A percentile compares a stretch with the other conserved stretches of the same genome.
Evolutionary conservation across 2,329 filamentous ascomycete genomes (phyloP).

Genomic region (Furcasterigmium furcatum): DNA sequence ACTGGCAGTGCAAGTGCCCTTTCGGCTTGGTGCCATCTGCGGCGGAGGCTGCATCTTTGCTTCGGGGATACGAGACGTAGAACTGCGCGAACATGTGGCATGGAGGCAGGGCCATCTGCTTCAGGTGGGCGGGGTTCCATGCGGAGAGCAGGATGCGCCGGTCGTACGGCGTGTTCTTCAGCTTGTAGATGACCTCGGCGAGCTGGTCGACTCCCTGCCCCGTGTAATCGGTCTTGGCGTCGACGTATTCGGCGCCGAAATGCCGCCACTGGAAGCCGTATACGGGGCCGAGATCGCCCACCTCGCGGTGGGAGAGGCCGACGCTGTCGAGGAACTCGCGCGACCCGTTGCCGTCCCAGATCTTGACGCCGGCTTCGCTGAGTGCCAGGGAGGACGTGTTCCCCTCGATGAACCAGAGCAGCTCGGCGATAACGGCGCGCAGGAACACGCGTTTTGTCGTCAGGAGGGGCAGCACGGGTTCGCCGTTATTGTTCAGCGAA

Average conservation of each 20-base stretch:
- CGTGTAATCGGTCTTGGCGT: conserved; percentile 75
- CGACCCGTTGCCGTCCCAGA: conserved; percentile 97
- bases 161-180: conserved; percentile 82
- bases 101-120: conserved; percentile 86
- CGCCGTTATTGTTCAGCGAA: conserved; percentile 62
- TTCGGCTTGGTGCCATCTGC: conserved; percentile 28
- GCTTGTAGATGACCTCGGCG: conserved; percentile 82
- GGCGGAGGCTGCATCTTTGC: conserved; percentile 12
- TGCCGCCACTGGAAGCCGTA: conserved; percentile 99
- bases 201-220: conserved; percentile 92
- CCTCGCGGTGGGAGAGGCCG: conserved; percentile 75
- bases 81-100: conserved; percentile 99
- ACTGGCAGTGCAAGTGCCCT: conserved; percentile 77
- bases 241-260: conserved; percentile 87
- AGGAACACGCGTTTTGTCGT: conserved; percentile 97
- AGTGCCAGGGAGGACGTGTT: conserved; percentile 77
- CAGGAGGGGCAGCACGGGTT: conserved; percentile 79
- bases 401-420: conserved; percentile 93
- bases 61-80: conserved; percentile 72
- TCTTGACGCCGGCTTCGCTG: conserved; percentile 79
- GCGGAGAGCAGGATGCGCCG: conserved; percentile 85
- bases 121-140: conserved; percentile 88
- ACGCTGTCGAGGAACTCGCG: conserved; percentile 85
- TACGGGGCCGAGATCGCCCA: conserved; percentile 89
- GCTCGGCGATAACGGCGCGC: conserved; percentile 83